Evolutionary conservation across 2,329 filamentous ascomycete genomes (phyloP).

Genomic region (Epichloe glyceriae): DNA sequence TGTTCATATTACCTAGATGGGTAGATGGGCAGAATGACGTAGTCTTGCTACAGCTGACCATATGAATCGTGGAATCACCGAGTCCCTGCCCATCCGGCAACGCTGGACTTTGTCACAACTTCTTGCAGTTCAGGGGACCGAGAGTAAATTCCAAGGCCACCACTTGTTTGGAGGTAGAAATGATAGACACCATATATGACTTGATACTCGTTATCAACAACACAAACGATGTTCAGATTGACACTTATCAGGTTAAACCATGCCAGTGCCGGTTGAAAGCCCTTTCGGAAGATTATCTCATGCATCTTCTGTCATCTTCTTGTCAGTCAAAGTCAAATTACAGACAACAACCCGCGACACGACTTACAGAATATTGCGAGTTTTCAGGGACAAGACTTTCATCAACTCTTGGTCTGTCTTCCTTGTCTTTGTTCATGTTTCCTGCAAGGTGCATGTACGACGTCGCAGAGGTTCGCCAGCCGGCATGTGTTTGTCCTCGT

Average conservation of each 20-base stretch:
- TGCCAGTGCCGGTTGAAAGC: neutral
- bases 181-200: too few species aligned
- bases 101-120: neutral
- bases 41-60: too few species aligned
- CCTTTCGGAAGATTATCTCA: neutral
- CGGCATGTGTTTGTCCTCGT: neutral
- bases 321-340: neutral
- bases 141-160: too few species aligned
- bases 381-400: neutral
- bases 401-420: neutral
- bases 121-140: too few species aligned
- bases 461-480: neutral
- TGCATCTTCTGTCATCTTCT: neutral
- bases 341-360: neutral
- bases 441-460: neutral
- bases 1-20: too few species aligned
- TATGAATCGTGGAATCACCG: too few species aligned
- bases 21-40: too few species aligned
- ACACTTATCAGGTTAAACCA: neutral
- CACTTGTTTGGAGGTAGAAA: too few species aligned
- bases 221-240: too few species aligned
- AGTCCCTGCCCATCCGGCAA: neutral
- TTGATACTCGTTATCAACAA: too few species aligned
- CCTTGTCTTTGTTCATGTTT: neutral
- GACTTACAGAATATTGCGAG: neutral